Evolutionary conservation across 331 rosid genomes (phyloP).

Genomic region (Erythrophleum ivorense): DNA sequence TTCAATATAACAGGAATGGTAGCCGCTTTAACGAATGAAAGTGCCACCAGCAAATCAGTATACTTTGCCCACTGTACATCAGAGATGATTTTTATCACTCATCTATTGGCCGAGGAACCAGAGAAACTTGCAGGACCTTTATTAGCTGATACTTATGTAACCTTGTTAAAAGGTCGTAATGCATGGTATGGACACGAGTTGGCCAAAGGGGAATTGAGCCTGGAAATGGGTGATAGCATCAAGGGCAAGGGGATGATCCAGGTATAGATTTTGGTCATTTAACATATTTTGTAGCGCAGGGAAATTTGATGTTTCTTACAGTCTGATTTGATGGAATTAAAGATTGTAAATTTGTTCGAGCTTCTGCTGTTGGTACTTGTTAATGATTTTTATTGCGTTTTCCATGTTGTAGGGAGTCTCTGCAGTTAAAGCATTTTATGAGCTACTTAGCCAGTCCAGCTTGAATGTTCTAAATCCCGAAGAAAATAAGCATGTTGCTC

Average conservation of each 20-base stretch:
- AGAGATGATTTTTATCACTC: conserved; percentile 93
- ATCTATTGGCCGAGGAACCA: conserved; percentile 85
- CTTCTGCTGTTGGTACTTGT: not conserved
- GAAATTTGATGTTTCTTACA: not conserved
- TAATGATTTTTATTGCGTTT: not conserved
- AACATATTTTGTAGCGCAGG: not conserved
- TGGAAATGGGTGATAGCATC: conserved; percentile 96
- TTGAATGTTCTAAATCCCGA: conserved; percentile 67
- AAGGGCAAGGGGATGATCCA: conserved; percentile 97
- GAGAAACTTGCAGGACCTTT: conserved; percentile 93
- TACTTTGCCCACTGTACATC: conserved; percentile 96
- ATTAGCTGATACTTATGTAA: conserved; percentile 95
- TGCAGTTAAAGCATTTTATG: conserved; percentile 81
- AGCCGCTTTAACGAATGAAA: conserved; percentile 88
- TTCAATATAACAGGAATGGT: conserved; percentile 69
- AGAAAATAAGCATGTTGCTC: conserved; percentile 72
- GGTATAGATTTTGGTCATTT: conserved; percentile 44
- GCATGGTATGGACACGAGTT: conserved; percentile 91
- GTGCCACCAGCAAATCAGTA: conserved; percentile 95
- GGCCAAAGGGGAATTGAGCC: conserved; percentile 82
- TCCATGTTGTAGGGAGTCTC: conserved; percentile 71
- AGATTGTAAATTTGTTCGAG: not conserved
- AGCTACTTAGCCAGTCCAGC: conserved; percentile 68
- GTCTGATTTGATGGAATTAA: not conserved
- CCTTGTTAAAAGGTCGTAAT: conserved; percentile 90